A percentile compares a stretch with the other conserved stretches of the same genome.
These are phyloP conservation scores for Backusella circina DNA, from an alignment of 192 early-diverging fungal species.

Conservation along the genomic window DNA sequence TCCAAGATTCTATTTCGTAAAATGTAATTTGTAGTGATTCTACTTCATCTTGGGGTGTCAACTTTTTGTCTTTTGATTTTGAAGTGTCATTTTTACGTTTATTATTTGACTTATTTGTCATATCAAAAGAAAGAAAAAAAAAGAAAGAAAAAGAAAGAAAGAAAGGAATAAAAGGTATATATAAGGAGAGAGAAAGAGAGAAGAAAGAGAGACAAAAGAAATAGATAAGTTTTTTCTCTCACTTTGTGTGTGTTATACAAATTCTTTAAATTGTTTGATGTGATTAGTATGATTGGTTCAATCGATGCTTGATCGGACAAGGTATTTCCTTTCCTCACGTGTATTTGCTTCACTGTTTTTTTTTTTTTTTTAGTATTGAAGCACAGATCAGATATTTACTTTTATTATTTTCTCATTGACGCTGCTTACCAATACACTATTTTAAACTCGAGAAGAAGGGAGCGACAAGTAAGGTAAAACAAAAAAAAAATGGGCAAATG, in stretches of 20 bases:
- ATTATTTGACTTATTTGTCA: not conserved
- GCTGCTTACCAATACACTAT: not conserved
- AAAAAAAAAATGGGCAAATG: not conserved
- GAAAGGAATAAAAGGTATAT: too few relatives aligned
- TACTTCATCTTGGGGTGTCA: slow-evolving; percentile 28
- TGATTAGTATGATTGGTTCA: not conserved
- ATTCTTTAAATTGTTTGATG: not conserved
- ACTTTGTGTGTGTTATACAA: not conserved
- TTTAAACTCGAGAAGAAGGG: too few relatives aligned
- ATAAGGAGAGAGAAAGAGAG: not conserved
- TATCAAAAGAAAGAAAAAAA: not conserved
- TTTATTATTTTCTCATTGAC: not conserved
- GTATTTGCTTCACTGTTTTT: not conserved
- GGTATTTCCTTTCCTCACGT: not conserved
- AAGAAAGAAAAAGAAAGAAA: not conserved
- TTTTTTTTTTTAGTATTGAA: not conserved
- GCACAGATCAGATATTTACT: not conserved
- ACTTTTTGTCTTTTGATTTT: slow-evolving; percentile 3
- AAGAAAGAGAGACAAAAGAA: not conserved
- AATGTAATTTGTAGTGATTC: slow-evolving; percentile 41
- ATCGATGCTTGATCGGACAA: not conserved
- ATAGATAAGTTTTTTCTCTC: not conserved
- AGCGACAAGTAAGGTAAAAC: too few relatives aligned
- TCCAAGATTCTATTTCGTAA: slow-evolving; percentile 42
- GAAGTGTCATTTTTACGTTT: not conserved